Conservation (phyloP, 192 early-diverging fungal species). For the Backusella parvicylindrica region DNA sequence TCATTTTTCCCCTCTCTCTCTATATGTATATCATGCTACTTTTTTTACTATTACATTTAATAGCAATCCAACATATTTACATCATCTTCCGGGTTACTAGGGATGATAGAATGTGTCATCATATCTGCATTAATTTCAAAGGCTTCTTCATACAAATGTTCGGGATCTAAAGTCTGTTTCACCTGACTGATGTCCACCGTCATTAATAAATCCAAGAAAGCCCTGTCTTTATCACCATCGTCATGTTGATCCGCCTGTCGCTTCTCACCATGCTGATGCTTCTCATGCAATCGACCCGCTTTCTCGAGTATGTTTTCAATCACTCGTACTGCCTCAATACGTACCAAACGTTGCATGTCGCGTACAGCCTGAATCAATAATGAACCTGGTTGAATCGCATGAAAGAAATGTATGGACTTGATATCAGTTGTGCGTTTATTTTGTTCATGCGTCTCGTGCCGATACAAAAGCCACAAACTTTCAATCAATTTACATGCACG, state of each 20-base stretch:
- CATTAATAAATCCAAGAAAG: slow-evolving; percentile 32
- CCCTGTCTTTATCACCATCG: not conserved
- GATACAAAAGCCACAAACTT: slow-evolving; percentile 41
- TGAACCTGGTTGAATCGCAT: not conserved
- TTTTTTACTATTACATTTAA: not conserved
- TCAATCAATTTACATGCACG: slow-evolving; percentile 45
- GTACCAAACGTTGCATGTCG: slow-evolving; percentile 23
- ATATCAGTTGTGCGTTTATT: not conserved
- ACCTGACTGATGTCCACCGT: slow-evolving; percentile 39
- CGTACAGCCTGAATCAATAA: not conserved
- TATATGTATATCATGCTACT: no score
- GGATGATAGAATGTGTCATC: slow-evolving; percentile 40
- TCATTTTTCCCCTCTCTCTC: not conserved
- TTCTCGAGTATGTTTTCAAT: slow-evolving; percentile 18
- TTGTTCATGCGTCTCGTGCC: slow-evolving; percentile 26
- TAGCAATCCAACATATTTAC: slow-evolving; percentile 27
- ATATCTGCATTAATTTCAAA: slow-evolving; percentile 41
- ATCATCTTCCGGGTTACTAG: slow-evolving; percentile 16
- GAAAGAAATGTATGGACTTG: not conserved
- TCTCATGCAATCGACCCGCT: not conserved
- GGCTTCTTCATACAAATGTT: slow-evolving; percentile 53
- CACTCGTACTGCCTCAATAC: slow-evolving; percentile 13
- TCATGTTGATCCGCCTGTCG: not conserved
- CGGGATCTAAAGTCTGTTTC: slow-evolving; percentile 40
- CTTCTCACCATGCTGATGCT: not conserved